These are phyloP conservation scores for Hygrocybe coccinea DNA, from an alignment of 768 basidiomycete genomes.

Conservation along the genomic window DNA sequence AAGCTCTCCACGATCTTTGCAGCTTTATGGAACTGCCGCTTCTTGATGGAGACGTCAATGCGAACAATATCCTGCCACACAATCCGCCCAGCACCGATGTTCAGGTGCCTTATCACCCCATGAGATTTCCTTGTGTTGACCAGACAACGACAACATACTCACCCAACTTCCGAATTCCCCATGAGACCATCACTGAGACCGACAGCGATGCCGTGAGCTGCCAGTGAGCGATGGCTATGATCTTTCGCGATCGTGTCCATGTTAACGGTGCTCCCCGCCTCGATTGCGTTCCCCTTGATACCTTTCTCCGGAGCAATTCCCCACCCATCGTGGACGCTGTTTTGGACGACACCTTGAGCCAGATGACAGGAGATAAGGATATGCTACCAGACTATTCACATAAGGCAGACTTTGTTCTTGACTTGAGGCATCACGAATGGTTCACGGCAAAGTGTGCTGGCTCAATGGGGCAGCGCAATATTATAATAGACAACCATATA, in stretches of 20 bases:
- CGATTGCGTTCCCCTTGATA: slow-evolving; percentile 84
- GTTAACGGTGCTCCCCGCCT: slow-evolving; percentile 74
- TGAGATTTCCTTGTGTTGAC: not conserved
- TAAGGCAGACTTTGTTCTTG: slow-evolving; percentile 88
- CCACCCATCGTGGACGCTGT: slow-evolving; percentile 95
- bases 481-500: not conserved
- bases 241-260: slow-evolving; percentile 85
- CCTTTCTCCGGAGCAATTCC: slow-evolving; percentile 67
- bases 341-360: not conserved
- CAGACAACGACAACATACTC: slow-evolving; percentile 21
- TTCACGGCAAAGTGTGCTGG: not conserved
- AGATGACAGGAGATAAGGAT: not conserved
- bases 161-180: slow-evolving; percentile 99
- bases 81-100: slow-evolving; percentile 90
- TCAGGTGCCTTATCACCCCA: slow-evolving; percentile 74
- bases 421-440: slow-evolving; percentile 34
- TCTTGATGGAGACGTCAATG: slow-evolving; percentile 90
- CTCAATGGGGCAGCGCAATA: not conserved
- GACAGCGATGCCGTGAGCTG: slow-evolving; percentile 88
- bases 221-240: slow-evolving; percentile 65
- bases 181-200: slow-evolving; percentile 91
- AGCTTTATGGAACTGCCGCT: slow-evolving; percentile 79
- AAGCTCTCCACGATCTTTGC: slow-evolving; percentile 65
- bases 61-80: slow-evolving; percentile 98
- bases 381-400: slow-evolving; percentile 44